A percentile compares a stretch with the other conserved stretches of the same genome.
Evolutionary conservation across 257 asterid genomes (phyloP).

Genomic region (Solanum piurae): DNA sequence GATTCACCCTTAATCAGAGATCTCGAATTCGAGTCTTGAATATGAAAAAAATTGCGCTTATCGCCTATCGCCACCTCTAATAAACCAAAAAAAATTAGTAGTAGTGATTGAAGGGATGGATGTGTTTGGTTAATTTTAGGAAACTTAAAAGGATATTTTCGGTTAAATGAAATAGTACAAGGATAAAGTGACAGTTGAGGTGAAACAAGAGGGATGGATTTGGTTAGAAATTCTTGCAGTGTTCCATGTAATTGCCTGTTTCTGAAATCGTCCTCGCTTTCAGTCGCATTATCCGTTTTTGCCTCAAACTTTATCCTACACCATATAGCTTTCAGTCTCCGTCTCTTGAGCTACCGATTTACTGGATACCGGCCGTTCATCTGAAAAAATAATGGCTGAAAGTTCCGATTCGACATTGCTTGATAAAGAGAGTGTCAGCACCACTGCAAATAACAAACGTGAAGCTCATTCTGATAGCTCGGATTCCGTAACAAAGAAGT

Average conservation of each 20-base stretch:
- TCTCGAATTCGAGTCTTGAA: too few species aligned
- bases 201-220: neutral
- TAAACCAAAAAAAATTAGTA: too few species aligned
- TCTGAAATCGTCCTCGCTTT: neutral
- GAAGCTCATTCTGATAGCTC: constrained; percentile 11
- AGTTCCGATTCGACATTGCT: neutral
- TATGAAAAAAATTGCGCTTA: too few species aligned
- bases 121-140: neutral
- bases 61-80: too few species aligned
- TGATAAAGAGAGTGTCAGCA: neutral
- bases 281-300: neutral
- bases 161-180: neutral
- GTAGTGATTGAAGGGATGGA: neutral
- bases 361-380: neutral
- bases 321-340: neutral
- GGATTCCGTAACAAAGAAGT: constrained; percentile 17
- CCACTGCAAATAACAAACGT: constrained; percentile 13
- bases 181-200: neutral
- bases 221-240: neutral
- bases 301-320: neutral
- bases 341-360: neutral
- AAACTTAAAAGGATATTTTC: neutral
- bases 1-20: too few species aligned
- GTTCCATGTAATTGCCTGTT: neutral
- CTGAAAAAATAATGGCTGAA: neutral